Evolutionary conservation across 2,329 filamentous ascomycete genomes (phyloP), one percentile per base, ranked within the genome.

Genomic region (Aureobasidium uvarum): DNA sequence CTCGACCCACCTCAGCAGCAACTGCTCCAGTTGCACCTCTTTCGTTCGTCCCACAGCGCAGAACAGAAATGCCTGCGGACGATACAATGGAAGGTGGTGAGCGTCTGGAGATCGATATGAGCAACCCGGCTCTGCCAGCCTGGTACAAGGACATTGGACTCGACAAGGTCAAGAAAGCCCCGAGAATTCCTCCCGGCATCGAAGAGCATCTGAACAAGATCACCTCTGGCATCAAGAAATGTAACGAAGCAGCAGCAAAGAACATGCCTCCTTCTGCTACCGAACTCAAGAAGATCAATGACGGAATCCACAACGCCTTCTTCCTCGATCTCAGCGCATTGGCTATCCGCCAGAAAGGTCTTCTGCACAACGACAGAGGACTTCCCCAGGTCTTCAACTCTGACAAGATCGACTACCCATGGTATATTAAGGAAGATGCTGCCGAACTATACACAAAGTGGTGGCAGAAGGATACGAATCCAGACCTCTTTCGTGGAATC

Each of bases 341-440:
- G 23, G 70, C 77, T 0, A 62, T 81, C 1, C 72, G 74, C 1
- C 74, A 74, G 48, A 70, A 72, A 1, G 69, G 71, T 1, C 76
- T 81, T 59, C 71, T 81, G 0, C 67, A 77, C 33, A 67, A 72
- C 3, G 67, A 66, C 43, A 31, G 38, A 13, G 80, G 80, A 0
- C 70, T 83, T 0, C 74, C 76, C 0, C 71, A 73, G 0, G 77
- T 84, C 13, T 81, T 83, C 68, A 20, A 36, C 50, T 36, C 38
- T 4, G 39, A 1, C n/a, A 36, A 71, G 71, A 18, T 45, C 68
- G 69, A 68, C 28, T 81, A 79, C 45, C 82, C 82, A 0, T 77
- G 69, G 63, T 81, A 85, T 66, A 74, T 85, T 13, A 71, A 73
- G 20, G 77, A 78, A 0, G 82, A 85, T 65, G 77, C 81, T 0